Evolutionary conservation across 1,284 basidiomycete genomes (phyloP).

Genomic region (Sporisorium graminicola): DNA sequence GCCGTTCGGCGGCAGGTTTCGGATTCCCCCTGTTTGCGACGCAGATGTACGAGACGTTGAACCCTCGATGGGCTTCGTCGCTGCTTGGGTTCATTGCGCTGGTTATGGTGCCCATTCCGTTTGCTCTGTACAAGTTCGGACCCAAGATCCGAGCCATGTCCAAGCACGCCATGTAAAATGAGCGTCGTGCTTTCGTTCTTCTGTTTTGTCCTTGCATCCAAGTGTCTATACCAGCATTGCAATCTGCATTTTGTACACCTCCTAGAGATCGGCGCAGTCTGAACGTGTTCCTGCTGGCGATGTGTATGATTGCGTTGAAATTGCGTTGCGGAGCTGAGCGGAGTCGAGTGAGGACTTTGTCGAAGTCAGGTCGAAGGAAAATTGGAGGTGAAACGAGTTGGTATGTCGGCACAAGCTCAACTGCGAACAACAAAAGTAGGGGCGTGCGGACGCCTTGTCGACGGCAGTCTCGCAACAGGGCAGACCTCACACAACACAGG

Average conservation of each 20-base stretch:
- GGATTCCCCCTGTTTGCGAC: slow-evolving; percentile 72
- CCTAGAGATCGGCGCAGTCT: too few relatives aligned
- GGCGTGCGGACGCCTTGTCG: too few relatives aligned
- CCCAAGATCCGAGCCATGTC: slow-evolving; percentile 69
- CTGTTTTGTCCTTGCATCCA: neutral
- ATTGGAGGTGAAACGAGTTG: too few relatives aligned
- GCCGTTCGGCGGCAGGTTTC: slow-evolving; percentile 77
- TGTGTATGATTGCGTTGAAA: too few relatives aligned
- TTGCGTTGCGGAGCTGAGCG: too few relatives aligned
- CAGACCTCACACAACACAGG: too few relatives aligned
- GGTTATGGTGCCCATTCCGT: slow-evolving; percentile 79
- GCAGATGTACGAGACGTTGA: slow-evolving; percentile 74
- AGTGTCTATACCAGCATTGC: slow-evolving; percentile 1
- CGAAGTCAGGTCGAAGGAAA: too few relatives aligned
- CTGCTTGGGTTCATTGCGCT: slow-evolving; percentile 80
- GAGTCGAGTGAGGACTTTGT: too few relatives aligned
- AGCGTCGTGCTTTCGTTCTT: neutral
- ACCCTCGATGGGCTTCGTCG: slow-evolving; percentile 80
- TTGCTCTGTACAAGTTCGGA: slow-evolving; percentile 71
- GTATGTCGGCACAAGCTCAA: too few relatives aligned
- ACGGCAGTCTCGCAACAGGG: too few relatives aligned
- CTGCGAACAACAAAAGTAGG: too few relatives aligned
- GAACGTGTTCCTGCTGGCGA: neutral
- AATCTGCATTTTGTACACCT: neutral
- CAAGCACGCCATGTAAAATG: slow-evolving; percentile 43